Percentiles rank a stretch among this genome's conserved stretches.
Evolutionary conservation across 768 basidiomycete species (phyloP).

Genomic region (Cubamyces sp.): DNA sequence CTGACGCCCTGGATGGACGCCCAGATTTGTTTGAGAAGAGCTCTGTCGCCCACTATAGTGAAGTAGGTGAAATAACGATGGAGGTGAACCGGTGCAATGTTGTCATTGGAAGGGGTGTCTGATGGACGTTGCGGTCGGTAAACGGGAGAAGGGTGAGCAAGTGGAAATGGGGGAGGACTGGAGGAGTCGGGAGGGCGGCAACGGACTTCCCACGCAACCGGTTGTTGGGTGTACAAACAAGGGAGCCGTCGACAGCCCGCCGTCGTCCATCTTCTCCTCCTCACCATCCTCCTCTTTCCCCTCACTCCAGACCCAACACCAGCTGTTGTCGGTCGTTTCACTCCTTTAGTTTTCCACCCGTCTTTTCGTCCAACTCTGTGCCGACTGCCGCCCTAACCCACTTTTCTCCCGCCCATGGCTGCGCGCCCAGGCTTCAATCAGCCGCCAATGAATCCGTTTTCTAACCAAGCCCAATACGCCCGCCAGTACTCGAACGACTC

Average conservation of each 20-base stretch:
- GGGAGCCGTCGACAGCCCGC: background rate
- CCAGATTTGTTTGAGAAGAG: background rate
- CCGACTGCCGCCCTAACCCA: slow-evolving; percentile 13
- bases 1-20: too few relatives aligned
- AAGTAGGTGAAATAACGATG: too few relatives aligned
- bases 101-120: background rate
- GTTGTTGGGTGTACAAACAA: slow-evolving; percentile 24
- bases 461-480: slow-evolving; percentile 33
- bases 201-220: slow-evolving; percentile 28
- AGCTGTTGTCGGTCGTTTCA: slow-evolving; percentile 37
- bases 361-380: slow-evolving; percentile 12
- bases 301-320: slow-evolving; percentile 33
- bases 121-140: background rate
- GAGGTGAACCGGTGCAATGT: too few relatives aligned
- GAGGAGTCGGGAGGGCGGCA: slow-evolving; percentile 11
- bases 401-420: slow-evolving; percentile 36
- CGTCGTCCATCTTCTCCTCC: slow-evolving; percentile 13
- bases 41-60: background rate
- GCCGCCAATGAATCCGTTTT: slow-evolving; percentile 36
- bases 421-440: slow-evolving; percentile 39
- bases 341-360: slow-evolving; percentile 25
- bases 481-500: slow-evolving; percentile 37
- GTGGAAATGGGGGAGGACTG: too few relatives aligned
- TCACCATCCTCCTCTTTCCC: slow-evolving; percentile 3
- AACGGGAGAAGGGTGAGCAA: background rate